phyloP scores from a whole-genome alignment of 2,329 filamentous ascomycete species.

The Cercospora janseana region DNA sequence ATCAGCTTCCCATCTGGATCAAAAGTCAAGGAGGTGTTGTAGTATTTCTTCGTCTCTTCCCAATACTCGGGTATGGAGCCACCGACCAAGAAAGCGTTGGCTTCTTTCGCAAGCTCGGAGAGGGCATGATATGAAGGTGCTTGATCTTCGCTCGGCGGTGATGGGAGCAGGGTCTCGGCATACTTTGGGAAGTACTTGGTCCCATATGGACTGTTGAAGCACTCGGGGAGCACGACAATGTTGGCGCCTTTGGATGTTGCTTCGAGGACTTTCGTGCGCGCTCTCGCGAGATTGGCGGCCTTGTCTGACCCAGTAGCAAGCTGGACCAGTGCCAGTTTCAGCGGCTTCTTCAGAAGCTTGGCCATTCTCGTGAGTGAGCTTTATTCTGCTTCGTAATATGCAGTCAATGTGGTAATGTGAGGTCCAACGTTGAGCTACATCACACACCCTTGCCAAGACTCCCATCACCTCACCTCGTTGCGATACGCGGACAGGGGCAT shows the following conservation, averaged over 20 bases:
- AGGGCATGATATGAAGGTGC: constrained; percentile 86
- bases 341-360: constrained; percentile 66
- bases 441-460: no score
- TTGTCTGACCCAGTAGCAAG: constrained; percentile 76
- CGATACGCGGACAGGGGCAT: constrained; percentile 14
- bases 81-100: constrained; percentile 77
- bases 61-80: constrained; percentile 88
- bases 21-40: constrained; percentile 89
- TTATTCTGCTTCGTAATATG: not conserved
- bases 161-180: constrained; percentile 81
- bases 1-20: constrained; percentile 73
- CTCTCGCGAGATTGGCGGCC: constrained; percentile 74
- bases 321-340: constrained; percentile 80
- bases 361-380: constrained; percentile 43
- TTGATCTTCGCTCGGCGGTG: constrained; percentile 66
- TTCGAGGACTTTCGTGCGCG: constrained; percentile 77
- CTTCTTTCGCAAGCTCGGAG: constrained; percentile 72
- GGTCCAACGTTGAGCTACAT: not conserved
- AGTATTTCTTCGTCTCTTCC: constrained; percentile 66
- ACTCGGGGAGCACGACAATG: constrained; percentile 90
- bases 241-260: constrained; percentile 74
- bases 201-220: constrained; percentile 98
- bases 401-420: not conserved
- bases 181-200: constrained; percentile 87
- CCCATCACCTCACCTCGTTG: constrained; percentile 8